phyloP scores from a whole-genome alignment of 139 green algal genomes.

The Trebouxia sp. region DNA sequence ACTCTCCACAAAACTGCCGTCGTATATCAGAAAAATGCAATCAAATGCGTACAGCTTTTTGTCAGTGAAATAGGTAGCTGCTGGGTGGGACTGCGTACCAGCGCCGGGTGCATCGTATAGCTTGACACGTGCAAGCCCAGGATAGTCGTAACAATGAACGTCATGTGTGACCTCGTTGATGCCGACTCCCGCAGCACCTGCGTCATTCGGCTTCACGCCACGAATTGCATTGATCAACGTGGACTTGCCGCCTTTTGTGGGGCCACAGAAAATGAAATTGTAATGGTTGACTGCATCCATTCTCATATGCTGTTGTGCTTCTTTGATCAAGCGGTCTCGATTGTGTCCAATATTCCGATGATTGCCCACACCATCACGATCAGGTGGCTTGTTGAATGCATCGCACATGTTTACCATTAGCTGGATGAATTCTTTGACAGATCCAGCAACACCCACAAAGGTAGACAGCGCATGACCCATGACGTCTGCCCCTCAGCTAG shows the following conservation, averaged over 20 bases:
- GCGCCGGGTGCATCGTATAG: conserved; percentile 14
- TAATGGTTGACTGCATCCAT: not conserved
- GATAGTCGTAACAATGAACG: not conserved
- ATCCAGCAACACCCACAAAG: not conserved
- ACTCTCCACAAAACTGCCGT: conserved; percentile 8
- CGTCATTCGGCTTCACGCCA: not conserved
- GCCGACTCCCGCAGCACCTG: not conserved
- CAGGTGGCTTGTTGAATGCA: not conserved
- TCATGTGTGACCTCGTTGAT: not conserved
- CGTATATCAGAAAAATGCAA: conserved; percentile 19
- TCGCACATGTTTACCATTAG: not conserved
- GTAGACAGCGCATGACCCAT: not conserved
- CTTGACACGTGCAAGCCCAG: conserved; percentile 19
- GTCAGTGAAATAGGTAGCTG: conserved; percentile 14
- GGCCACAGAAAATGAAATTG: not conserved
- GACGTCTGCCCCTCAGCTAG: not conserved
- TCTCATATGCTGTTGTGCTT: not conserved
- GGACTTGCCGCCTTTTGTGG: not conserved
- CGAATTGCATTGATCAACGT: conserved; percentile 3
- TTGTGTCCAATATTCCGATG: not conserved
- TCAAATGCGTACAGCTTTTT: conserved; percentile 11
- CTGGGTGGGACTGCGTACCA: conserved; percentile 16
- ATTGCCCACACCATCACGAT: not conserved
- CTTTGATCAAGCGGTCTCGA: not conserved
- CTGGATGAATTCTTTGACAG: not conserved